phyloP scores from a whole-genome alignment of 2,329 filamentous ascomycete species.

The Arthrobotrys conoides region DNA sequence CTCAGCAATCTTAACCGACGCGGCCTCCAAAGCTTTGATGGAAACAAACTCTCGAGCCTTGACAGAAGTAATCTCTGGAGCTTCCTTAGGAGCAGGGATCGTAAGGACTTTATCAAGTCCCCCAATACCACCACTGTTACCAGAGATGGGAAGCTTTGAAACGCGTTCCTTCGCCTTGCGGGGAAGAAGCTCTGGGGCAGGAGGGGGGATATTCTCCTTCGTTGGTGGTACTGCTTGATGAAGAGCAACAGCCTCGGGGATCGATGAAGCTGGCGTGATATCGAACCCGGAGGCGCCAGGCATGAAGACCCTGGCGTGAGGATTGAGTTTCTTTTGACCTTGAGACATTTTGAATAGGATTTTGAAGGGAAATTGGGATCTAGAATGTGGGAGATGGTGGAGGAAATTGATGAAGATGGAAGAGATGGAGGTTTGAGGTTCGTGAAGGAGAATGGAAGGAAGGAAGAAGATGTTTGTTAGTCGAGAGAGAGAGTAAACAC shows the following conservation, averaged over 20 bases:
- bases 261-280: background rate
- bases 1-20: no score
- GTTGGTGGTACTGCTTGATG: no score
- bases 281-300: background rate
- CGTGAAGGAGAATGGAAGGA: no score
- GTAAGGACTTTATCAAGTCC: background rate
- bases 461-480: no score
- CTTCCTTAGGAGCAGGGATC: background rate
- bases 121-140: no score
- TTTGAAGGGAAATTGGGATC: background rate
- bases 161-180: background rate
- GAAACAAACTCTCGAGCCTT: background rate
- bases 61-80: background rate
- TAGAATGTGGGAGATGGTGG: background rate
- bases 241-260: background rate
- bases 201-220: background rate
- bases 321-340: background rate
- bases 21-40: no score
- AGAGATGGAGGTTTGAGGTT: no score
- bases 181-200: background rate
- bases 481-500: no score
- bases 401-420: background rate
- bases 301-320: background rate
- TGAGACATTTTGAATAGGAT: background rate
- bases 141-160: background rate